These are phyloP conservation scores for Didymella keratinophila DNA, from an alignment of 2,329 filamentous ascomycete species.

Conservation along the genomic window DNA sequence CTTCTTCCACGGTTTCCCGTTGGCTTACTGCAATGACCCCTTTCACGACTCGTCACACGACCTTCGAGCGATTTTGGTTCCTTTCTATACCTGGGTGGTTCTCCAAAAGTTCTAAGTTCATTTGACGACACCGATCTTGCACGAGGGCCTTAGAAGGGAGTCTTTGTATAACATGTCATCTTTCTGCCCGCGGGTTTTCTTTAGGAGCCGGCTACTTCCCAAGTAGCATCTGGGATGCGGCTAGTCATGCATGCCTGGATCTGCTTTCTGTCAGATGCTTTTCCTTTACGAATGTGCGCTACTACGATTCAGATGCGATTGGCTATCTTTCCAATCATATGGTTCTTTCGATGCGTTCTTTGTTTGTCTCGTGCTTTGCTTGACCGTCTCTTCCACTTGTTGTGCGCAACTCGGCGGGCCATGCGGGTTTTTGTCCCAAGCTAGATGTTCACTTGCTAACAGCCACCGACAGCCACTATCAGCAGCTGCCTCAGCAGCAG, in stretches of 20 bases:
- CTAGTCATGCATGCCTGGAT: conserved; percentile 46
- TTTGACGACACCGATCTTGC: conserved; percentile 48
- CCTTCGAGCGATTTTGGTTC: conserved; percentile 49
- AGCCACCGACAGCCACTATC: conserved; percentile 13
- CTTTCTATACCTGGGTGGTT: conserved; percentile 48
- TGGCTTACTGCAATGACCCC: conserved; percentile 48
- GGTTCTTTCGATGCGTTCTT: conserved; percentile 41
- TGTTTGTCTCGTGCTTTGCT: conserved; percentile 33
- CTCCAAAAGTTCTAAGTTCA: conserved; percentile 51
- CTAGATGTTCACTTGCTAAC: conserved; percentile 7
- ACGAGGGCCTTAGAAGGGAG: conserved; percentile 45
- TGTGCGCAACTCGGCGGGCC: conserved; percentile 12
- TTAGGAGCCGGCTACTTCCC: conserved; percentile 41
- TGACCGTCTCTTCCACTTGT: conserved; percentile 28
- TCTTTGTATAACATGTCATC: conserved; percentile 51
- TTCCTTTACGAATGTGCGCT: conserved; percentile 37
- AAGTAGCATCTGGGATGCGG: conserved; percentile 45
- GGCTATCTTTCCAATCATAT: conserved; percentile 50
- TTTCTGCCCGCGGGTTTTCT: conserved; percentile 43
- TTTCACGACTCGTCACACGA: conserved; percentile 50
- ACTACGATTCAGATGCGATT: conserved; percentile 46
- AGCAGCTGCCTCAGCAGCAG: conserved; percentile 22
- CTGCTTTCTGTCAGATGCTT: conserved; percentile 45
- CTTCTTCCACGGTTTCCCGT: conserved; percentile 46
- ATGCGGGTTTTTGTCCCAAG: not conserved